Base-by-base conservation (phyloP, 495 filamentous ascomycete genomes). In the Physcia stellaris region DNA sequence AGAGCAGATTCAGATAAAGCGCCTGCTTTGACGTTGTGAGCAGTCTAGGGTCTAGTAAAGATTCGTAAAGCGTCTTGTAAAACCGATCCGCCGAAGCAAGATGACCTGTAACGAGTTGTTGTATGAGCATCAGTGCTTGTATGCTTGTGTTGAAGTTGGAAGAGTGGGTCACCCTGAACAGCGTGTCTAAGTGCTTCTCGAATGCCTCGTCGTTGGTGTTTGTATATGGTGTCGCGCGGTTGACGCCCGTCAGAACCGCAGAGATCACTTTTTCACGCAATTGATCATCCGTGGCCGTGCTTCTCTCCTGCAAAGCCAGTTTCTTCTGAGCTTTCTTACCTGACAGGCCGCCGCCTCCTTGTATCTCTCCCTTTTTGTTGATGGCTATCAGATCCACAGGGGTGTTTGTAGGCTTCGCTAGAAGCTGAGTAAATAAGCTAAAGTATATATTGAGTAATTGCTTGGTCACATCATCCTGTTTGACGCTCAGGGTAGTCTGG, bases 61-160 rank as follows among this genome's bases (percentile, higher is more conserved):
- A 94, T 55, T 96, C 88, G 53, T 98, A 98, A 17, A 98, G 64
- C 3, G 87, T 94, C 23, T 86, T 71, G 58, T 95, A 95, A 62
- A 93, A 96, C 30, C 92, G 75, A 47, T 98, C 92, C 6, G 78
- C 72, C 19, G 75, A 75, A 38, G 72, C 64, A 53, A 88, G 75
- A 53, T 92, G 85, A 6, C 81, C 71, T 12, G 74, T 58, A 4
- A 83, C 80, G 21, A 98, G 71, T 55, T 96, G 92, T 55, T 95
- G 90, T 44, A 98, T 90, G 38, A 98, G 65, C 77, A 94, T 83
- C 40, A 98, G 64, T 24, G 90, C 90, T 57, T 96, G 90, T 21
- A 98, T 83, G 52, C 85, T 87, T 6, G 92, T 98, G 62, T 95
- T 96, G 67, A 98, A 96, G 54, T 96, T 98, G 10, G 90, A 85